Conservation (phyloP, 2,329 filamentous ascomycete species). For the Colletotrichum limetticola region DNA sequence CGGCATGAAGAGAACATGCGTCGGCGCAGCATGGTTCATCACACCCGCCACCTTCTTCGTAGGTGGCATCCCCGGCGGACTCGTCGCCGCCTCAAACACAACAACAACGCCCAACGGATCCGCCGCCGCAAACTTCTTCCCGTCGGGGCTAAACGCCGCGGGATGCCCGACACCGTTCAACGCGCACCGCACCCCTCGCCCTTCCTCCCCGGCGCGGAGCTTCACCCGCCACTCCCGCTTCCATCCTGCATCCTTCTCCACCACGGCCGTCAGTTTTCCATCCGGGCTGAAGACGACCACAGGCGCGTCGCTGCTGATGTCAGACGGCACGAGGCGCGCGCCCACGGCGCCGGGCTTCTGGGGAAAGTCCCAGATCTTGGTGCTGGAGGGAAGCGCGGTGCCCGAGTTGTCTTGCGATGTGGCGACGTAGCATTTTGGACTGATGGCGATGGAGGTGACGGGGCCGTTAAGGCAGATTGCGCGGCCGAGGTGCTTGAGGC, state of each 20-base stretch:
- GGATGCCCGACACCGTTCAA: neutral
- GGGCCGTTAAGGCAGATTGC: neutral
- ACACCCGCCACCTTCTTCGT: conserved; percentile 43
- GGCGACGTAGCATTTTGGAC: conserved; percentile 11
- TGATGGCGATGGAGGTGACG: conserved; percentile 14
- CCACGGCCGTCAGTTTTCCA: neutral
- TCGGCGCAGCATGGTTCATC: conserved; percentile 50
- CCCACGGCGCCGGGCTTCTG: neutral
- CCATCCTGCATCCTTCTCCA: conserved; percentile 1
- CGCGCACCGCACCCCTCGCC: neutral
- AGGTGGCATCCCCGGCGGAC: conserved; percentile 2
- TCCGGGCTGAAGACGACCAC: conserved; percentile 13
- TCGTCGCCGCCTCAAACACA: conserved; percentile 11
- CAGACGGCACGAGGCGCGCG: neutral
- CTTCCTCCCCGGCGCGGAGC: conserved; percentile 2
- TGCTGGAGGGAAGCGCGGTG: neutral
- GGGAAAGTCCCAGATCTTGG: conserved; percentile 18
- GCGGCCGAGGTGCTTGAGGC: neutral
- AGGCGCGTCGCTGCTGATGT: neutral
- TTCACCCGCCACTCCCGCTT: conserved; percentile 5
- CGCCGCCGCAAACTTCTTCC: conserved; percentile 15
- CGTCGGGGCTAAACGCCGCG: conserved; percentile 7
- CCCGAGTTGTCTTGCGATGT: conserved; percentile 7
- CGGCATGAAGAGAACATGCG: conserved; percentile 49
- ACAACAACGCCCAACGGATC: conserved; percentile 3